Base-by-base conservation (phyloP, 2,329 filamentous ascomycete genomes). In the Colletotrichum cereale region DNA sequence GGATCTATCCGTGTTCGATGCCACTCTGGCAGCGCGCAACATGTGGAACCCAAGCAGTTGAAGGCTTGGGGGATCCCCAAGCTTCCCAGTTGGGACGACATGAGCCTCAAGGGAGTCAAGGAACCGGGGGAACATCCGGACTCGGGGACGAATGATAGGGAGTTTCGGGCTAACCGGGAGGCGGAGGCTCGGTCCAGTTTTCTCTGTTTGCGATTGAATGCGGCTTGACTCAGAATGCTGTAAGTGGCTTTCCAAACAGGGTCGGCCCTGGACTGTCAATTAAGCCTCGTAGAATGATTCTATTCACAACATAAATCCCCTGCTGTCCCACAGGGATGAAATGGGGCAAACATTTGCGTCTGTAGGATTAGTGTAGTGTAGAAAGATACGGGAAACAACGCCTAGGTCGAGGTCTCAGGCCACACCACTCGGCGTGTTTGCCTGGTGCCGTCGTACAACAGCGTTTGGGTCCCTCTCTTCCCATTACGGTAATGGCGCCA, bases 141-240 rank as follows among this genome's bases (percentile, higher is more conserved):
- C 42, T 34, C 34, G 52, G 61, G 42, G 65, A 61, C 48, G 24
- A 60, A 62, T 29, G 50, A 38, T n/a, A 50, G 31, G 62, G 66
- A 44, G 36, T 48, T 42, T 68, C 68, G 68, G 68, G 65, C 58
- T 68, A 38, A 26, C 65, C 65, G 68, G 65, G 58, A 29, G 44
- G 68, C 58, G 38, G 68, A 36, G 47, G 24, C 29, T 38, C 8
- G 58, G 58, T 31, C 58, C 57, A 53, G 7, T 53, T 40, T 52
- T 36, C 26, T 53, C 50, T 29, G 65, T 68, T 71, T 68, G 58
- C 29, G 24, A 58, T 63, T 68, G 57, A 68, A 48, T 52, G 57
- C 26, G 18, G 50, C 58, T 58, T 58, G 57, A 34, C 48, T 62
- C 26, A 29, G 34, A 57, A 29, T 62, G 57, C 29, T 18, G 24